Percentiles rank a stretch among this genome's conserved stretches.
Conservation (phyloP, 2,329 filamentous ascomycete genomes). For the Sclerotinia nivalis region DNA sequence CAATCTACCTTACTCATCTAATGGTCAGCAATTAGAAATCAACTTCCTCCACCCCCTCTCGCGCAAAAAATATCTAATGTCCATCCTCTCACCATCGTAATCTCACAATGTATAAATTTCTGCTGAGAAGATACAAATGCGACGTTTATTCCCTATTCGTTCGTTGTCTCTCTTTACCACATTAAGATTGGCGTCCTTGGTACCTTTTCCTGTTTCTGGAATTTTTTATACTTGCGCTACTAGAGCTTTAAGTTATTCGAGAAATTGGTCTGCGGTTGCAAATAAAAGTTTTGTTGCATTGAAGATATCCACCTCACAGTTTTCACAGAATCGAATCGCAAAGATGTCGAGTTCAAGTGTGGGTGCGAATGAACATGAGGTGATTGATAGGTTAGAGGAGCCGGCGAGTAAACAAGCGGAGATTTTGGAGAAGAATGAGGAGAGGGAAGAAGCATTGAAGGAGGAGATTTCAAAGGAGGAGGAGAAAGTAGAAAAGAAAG, state of each 20-base stretch:
- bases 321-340: not conserved
- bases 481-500: constrained; percentile 29
- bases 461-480: constrained; percentile 39
- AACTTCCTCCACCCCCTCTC: not conserved
- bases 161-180: not conserved
- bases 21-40: constrained; percentile 22
- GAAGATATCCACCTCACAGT: not conserved
- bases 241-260: not conserved
- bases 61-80: not conserved
- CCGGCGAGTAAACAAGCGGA: constrained; percentile 51
- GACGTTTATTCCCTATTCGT: not conserved
- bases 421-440: constrained; percentile 42
- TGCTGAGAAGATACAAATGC: not conserved
- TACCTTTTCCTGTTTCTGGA: not conserved
- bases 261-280: not conserved
- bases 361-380: constrained; percentile 3
- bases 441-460: constrained; percentile 52
- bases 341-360: constrained; percentile 9
- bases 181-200: not conserved
- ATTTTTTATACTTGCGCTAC: not conserved
- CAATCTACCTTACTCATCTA: not conserved
- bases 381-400: constrained; percentile 58
- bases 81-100: not conserved
- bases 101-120: not conserved
- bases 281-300: not conserved